A percentile compares a stretch with the other conserved stretches of the same genome.
These are phyloP conservation scores for Cladosporium austrohemisphaericum DNA, from an alignment of 2,329 filamentous ascomycete genomes.

Conservation along the genomic window DNA sequence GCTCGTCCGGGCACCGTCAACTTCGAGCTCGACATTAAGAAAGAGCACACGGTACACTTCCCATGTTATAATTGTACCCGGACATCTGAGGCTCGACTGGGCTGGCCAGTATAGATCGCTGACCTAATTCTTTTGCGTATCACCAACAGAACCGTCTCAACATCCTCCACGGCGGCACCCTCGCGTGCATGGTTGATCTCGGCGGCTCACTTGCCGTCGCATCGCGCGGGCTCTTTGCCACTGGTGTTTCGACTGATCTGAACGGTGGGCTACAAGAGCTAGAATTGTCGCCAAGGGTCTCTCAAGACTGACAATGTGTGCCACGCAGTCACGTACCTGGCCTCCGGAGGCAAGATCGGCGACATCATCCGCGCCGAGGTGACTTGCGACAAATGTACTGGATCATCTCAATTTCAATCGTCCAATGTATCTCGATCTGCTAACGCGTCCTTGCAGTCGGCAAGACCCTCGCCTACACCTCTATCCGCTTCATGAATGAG, in stretches of 20 bases:
- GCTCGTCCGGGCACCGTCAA: conserved; percentile 65
- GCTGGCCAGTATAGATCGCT: no score
- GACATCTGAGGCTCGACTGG: no score
- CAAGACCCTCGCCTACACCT: conserved; percentile 63
- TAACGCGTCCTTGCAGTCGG: conserved; percentile 47
- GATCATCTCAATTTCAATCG: neutral
- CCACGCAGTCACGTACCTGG: conserved; percentile 57
- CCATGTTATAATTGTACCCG: no score
- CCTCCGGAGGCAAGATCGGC: conserved; percentile 60
- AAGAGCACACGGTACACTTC: conserved; percentile 71
- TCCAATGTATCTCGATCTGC: neutral
- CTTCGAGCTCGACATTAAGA: conserved; percentile 71
- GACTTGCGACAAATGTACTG: conserved; percentile 61
- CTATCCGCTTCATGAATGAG: conserved; percentile 57
- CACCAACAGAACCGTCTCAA: conserved; percentile 64
- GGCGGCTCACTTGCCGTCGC: conserved; percentile 64
- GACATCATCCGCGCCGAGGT: conserved; percentile 52
- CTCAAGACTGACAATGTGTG: no score
- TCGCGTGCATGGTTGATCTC: conserved; percentile 70
- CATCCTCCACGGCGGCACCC: conserved; percentile 73
- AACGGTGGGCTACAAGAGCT: no score
- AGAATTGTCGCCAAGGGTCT: no score
- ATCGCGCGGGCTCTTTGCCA: conserved; percentile 61
- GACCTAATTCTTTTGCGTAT: no score
- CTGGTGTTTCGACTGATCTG: conserved; percentile 64